Evolutionary conservation across 2,329 filamentous ascomycete species (phyloP).

Genomic region (Coniochaeta ligniaria): DNA sequence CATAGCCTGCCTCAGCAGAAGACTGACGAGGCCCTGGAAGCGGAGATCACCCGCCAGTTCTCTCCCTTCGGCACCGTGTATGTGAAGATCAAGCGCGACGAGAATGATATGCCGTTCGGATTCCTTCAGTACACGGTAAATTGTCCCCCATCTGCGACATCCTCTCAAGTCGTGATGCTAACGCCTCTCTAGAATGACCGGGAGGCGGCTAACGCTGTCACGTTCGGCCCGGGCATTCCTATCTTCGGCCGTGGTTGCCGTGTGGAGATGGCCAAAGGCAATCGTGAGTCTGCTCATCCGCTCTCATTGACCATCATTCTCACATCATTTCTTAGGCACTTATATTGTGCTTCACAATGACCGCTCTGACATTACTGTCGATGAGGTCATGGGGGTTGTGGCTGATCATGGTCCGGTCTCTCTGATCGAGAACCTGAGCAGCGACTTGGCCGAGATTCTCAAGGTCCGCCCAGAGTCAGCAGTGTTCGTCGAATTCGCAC

Average conservation of each 20-base stretch:
- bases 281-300: conserved; percentile 34
- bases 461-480: conserved; percentile 26
- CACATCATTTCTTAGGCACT: conserved; percentile 29
- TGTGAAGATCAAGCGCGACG: conserved; percentile 57
- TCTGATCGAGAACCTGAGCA: conserved; percentile 27
- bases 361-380: conserved; percentile 26
- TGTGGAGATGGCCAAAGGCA: conserved; percentile 52
- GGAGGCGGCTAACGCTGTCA: conserved; percentile 40
- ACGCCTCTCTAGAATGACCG: conserved; percentile 30
- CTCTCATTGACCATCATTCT: conserved; percentile 9
- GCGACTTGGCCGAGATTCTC: conserved; percentile 23
- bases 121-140: conserved; percentile 58
- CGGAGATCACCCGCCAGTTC: conserved; percentile 46
- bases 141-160: conserved; percentile 2
- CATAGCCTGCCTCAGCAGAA: conserved; percentile 29
- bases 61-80: conserved; percentile 47
- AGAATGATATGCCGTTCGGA: conserved; percentile 52
- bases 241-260: conserved; percentile 52
- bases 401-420: conserved; percentile 34
- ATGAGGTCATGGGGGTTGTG: conserved; percentile 38
- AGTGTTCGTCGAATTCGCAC: conserved; percentile 40
- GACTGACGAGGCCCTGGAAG: conserved; percentile 43
- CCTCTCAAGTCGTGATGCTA: conserved; percentile 7
- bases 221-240: conserved; percentile 34
- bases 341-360: conserved; percentile 38